phyloP scores from a whole-genome alignment of 2,329 filamentous ascomycete species.

The Hypoxylon sp. region DNA sequence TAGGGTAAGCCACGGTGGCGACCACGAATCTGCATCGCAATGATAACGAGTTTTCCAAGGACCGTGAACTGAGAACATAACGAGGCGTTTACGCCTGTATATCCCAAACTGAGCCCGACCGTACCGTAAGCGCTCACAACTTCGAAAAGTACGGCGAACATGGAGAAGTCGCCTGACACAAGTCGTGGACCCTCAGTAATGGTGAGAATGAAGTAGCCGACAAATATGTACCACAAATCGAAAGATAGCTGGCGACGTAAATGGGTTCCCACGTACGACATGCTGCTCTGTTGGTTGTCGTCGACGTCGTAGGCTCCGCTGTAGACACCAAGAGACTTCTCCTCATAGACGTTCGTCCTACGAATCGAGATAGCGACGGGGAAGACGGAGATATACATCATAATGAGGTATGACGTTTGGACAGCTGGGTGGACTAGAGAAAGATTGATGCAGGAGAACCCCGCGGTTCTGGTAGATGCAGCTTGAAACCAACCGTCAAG shows the following conservation, averaged over 20 bases:
- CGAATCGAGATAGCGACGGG: slow-evolving; percentile 96
- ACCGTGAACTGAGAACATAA: slow-evolving; percentile 85
- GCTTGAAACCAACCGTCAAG: slow-evolving; percentile 93
- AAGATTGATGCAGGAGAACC: slow-evolving; percentile 85
- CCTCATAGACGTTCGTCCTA: slow-evolving; percentile 95
- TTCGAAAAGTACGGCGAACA: slow-evolving; percentile 83
- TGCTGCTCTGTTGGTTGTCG: slow-evolving; percentile 67
- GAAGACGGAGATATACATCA: slow-evolving; percentile 99
- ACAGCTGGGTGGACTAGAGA: slow-evolving; percentile 86
- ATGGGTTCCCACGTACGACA: slow-evolving; percentile 91
- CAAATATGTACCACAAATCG: slow-evolving; percentile 96
- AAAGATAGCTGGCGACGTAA: slow-evolving; percentile 94
- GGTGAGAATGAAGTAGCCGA: slow-evolving; percentile 91
- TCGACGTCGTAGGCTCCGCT: slow-evolving; percentile 62
- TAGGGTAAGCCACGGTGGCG: slow-evolving; percentile 77
- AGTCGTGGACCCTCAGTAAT: slow-evolving; percentile 86
- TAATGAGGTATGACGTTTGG: slow-evolving; percentile 93
- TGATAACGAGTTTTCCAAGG: slow-evolving; percentile 76
- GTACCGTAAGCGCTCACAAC: slow-evolving; percentile 94
- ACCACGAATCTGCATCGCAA: slow-evolving; percentile 77
- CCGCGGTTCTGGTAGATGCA: slow-evolving; percentile 88
- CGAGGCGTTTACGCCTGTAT: slow-evolving; percentile 78
- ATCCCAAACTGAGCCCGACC: slow-evolving; percentile 90
- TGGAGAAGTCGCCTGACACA: slow-evolving; percentile 70
- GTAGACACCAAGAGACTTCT: slow-evolving; percentile 84